A percentile compares a stretch with the other conserved stretches of the same genome.
Evolutionary conservation across 176 grass and related monocot species (phyloP).

Genomic region (Bonia amplexicaulis): DNA sequence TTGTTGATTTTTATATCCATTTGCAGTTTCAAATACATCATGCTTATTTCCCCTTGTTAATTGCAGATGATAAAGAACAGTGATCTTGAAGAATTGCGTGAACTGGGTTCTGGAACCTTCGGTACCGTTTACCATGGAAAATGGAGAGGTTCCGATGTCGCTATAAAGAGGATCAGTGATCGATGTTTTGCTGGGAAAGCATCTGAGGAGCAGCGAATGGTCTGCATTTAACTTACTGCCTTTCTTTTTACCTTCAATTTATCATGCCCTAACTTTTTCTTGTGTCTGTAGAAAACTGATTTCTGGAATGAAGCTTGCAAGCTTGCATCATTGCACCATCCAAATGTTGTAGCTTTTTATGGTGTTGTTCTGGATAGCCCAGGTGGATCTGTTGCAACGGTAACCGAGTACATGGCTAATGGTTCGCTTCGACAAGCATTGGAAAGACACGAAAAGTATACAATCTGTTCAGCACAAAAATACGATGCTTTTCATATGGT

Average conservation of each 20-base stretch:
- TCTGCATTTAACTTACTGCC: slow-evolving; percentile 15
- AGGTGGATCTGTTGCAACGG: slow-evolving; percentile 87
- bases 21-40: neutral
- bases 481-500: slow-evolving; percentile 11
- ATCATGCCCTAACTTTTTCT: slow-evolving; percentile 11
- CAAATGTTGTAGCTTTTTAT: slow-evolving; percentile 97
- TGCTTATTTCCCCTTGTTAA: slow-evolving; percentile 1
- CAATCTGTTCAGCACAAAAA: slow-evolving; percentile 11
- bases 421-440: slow-evolving; percentile 93
- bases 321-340: slow-evolving; percentile 91
- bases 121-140: slow-evolving; percentile 99
- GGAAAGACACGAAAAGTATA: slow-evolving; percentile 90
- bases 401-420: slow-evolving; percentile 98
- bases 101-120: slow-evolving; percentile 91
- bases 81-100: slow-evolving; percentile 92
- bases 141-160: slow-evolving; percentile 95
- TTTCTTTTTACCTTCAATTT: neutral
- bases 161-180: slow-evolving; percentile 95
- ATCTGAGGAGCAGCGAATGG: slow-evolving; percentile 86
- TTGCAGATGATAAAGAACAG: slow-evolving; percentile 88
- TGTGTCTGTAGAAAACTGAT: slow-evolving; percentile 59
- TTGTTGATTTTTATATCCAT: neutral
- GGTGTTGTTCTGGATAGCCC: slow-evolving; percentile 88
- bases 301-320: slow-evolving; percentile 95
- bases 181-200: slow-evolving; percentile 87